Conservation (phyloP, 768 basidiomycete species). For the Mycena pura region DNA sequence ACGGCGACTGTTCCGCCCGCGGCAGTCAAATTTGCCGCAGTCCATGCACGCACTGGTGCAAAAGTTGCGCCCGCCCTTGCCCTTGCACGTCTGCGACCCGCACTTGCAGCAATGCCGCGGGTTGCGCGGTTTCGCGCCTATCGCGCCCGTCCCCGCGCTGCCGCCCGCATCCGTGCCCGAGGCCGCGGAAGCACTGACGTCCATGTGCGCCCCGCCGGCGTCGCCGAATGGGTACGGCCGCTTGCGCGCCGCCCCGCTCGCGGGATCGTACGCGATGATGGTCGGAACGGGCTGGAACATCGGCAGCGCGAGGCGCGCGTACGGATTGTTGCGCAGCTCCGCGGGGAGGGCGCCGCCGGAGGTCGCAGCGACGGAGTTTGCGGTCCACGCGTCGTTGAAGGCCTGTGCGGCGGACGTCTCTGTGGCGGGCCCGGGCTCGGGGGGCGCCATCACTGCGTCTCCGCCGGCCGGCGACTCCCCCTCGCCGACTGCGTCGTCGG, state of each 20-base stretch:
- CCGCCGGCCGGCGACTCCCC: too few species aligned
- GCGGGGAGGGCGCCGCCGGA: slow-evolving; percentile 11
- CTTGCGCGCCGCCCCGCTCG: slow-evolving; percentile 28
- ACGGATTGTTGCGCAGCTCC: slow-evolving; percentile 17
- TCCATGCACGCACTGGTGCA: slow-evolving; percentile 81
- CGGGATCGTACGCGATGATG: slow-evolving; percentile 4
- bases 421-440: background rate
- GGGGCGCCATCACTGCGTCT: slow-evolving; percentile 32
- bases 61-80: slow-evolving; percentile 78
- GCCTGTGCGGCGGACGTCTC: slow-evolving; percentile 38
- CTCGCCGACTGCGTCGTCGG: slow-evolving; percentile 39
- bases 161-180: background rate
- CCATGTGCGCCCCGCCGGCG: slow-evolving; percentile 3
- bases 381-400: slow-evolving; percentile 69
- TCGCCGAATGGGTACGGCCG: slow-evolving; percentile 33
- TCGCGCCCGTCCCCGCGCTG: slow-evolving; percentile 41
- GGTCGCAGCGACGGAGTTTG: slow-evolving; percentile 54
- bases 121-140: slow-evolving; percentile 57
- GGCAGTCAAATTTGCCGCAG: slow-evolving; percentile 82
- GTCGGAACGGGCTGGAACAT: slow-evolving; percentile 5
- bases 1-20: slow-evolving; percentile 76
- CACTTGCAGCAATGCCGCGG: slow-evolving; percentile 84
- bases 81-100: slow-evolving; percentile 81
- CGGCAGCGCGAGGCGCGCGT: slow-evolving; percentile 15
- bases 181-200: background rate